Evolutionary conservation across 306 rosid genomes (phyloP), one percentile per base, ranked within the genome.

Genomic region (Acacia confusa): DNA sequence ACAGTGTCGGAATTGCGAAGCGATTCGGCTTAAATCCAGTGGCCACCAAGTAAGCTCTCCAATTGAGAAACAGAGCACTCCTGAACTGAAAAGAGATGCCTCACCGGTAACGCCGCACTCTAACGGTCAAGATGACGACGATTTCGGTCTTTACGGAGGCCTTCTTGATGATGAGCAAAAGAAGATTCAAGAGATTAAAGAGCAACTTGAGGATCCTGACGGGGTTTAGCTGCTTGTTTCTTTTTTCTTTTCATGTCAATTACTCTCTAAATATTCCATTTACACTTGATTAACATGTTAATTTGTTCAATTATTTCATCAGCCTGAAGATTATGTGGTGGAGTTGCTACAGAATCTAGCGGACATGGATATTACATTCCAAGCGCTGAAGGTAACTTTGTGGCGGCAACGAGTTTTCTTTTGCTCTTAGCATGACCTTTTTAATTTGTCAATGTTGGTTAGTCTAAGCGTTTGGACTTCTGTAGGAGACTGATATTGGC

Each of bases 291-390:
- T 57, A 32, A 28, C 36, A 55, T 63, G 16, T 63, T 1, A 25
- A 43, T 45, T 2, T 28, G 15, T 44, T 68, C 9, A 61, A 19
- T 74, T 44, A 53, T 28, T 47, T 34, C 32, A n/a, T 68, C 86
- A 96, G 98, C 48, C 94, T 76, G 98, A 91, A 76, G 98, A 93
- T 65, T 79, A 86, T 13, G 77, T 93, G 88, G 88, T 93, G 72
- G 98, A 91, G 30, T 82, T 89, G 89, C 92, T 96, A 38, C 98
- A 96, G 88, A 87, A 75, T 85, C 93, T 96, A 1, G 98, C 93
- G 3, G 97, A 96, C 76, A 96, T 96, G 97, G 99, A 96, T 84
- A 89, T 96, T 77, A 92, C 99, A 84, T 94, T 93, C 82, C 98
- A 93, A 88, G 98, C 91, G 38, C 85, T 96, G 2, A 91, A 91